Evolutionary conservation across 1,284 basidiomycete species (phyloP).

Genomic region (Cryptococcus neoformans): DNA sequence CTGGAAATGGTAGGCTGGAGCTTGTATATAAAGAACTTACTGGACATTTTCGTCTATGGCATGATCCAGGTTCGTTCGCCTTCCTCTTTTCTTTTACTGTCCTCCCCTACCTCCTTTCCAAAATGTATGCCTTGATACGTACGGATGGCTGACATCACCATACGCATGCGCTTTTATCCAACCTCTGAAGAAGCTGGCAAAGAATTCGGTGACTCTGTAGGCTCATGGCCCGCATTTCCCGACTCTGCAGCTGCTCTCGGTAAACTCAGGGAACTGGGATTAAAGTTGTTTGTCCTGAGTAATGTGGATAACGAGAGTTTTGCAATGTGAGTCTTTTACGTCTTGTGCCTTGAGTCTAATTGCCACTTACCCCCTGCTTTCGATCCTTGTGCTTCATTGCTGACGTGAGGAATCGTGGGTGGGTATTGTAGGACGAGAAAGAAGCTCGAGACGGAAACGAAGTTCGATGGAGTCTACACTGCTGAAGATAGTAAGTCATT

Average conservation of each 20-base stretch:
- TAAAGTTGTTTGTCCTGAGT: constrained; percentile 32
- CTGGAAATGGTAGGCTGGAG: constrained; percentile 3
- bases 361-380: neutral
- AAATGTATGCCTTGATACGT: too few species aligned
- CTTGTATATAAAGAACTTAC: constrained; percentile 4
- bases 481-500: constrained; percentile 31
- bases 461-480: constrained; percentile 33
- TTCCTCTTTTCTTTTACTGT: too few species aligned
- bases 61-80: constrained; percentile 6
- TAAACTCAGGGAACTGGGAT: constrained; percentile 21
- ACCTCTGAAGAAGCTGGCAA: constrained; percentile 18
- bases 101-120: too few species aligned
- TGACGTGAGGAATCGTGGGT: neutral
- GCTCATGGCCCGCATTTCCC: constrained; percentile 35
- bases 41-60: constrained; percentile 8
- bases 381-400: neutral
- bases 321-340: constrained; percentile 15
- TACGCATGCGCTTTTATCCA: too few species aligned
- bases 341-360: too few species aligned
- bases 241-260: constrained; percentile 28
- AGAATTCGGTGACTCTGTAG: constrained; percentile 26
- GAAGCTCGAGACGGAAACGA: constrained; percentile 26
- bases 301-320: constrained; percentile 36
- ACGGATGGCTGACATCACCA: too few species aligned
- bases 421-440: constrained; percentile 16